Percentiles rank a stretch among this genome's conserved stretches.
phyloP scores from a whole-genome alignment of 1,284 basidiomycete species.

The Gomphus bonarii region DNA sequence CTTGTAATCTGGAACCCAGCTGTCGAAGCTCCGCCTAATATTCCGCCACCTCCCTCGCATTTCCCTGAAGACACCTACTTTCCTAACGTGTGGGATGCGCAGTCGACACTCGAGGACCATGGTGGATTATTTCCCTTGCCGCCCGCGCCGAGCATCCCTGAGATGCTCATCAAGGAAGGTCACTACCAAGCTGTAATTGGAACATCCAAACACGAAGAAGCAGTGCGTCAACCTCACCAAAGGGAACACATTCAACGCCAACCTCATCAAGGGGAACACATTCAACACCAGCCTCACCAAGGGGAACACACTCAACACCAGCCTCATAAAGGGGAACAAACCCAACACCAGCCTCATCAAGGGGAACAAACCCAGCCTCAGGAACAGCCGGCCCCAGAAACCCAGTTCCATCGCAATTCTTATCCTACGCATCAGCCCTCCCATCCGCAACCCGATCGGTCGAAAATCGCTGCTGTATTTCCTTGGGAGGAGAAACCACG shows the following conservation, averaged over 20 bases:
- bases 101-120: slow-evolving; percentile 29
- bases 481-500: slow-evolving; percentile 83
- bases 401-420: slow-evolving; percentile 22
- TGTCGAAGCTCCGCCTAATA: slow-evolving; percentile 61
- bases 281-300: slow-evolving; percentile 5
- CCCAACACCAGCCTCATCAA: slow-evolving; percentile 6
- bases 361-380: slow-evolving; percentile 15
- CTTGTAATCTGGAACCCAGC: slow-evolving; percentile 60
- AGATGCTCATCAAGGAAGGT: slow-evolving; percentile 45
- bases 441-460: slow-evolving; percentile 53
- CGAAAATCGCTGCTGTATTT: slow-evolving; percentile 74
- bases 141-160: slow-evolving; percentile 46
- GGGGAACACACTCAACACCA: slow-evolving; percentile 15
- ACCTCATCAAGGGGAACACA: too few species aligned
- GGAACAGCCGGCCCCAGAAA: neutral
- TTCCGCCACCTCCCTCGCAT: slow-evolving; percentile 36
- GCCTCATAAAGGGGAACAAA: neutral
- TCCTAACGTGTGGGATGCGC: slow-evolving; percentile 62
- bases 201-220: slow-evolving; percentile 10
- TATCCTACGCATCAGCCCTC: slow-evolving; percentile 16
- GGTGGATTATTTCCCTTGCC: slow-evolving; percentile 51
- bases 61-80: slow-evolving; percentile 64
- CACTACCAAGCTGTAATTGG: slow-evolving; percentile 54
- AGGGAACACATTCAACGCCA: slow-evolving; percentile 16
- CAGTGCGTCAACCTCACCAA: slow-evolving; percentile 4